Evolutionary conservation across 2,329 filamentous ascomycete genomes (phyloP).

Genomic region (Metarhizium album): DNA sequence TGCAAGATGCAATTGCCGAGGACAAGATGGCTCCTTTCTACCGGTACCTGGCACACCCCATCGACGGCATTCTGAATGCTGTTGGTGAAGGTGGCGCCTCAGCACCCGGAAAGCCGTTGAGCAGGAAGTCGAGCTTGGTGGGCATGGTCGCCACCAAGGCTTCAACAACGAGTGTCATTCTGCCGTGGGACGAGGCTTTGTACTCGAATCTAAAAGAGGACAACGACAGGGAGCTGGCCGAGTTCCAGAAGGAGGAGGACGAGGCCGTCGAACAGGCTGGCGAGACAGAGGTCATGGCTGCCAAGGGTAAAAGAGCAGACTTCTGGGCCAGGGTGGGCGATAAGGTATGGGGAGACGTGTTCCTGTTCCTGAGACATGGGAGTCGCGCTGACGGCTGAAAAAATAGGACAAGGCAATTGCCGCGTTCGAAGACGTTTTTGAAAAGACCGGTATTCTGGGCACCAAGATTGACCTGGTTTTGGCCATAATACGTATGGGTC

Average conservation of each 20-base stretch:
- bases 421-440: conserved; percentile 84
- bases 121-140: conserved; percentile 58
- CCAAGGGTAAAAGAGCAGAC: conserved; percentile 87
- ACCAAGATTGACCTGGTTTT: conserved; percentile 96
- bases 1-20: conserved; percentile 74
- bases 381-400: neutral
- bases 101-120: conserved; percentile 44
- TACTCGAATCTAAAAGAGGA: conserved; percentile 69
- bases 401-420: conserved; percentile 82
- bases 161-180: conserved; percentile 50
- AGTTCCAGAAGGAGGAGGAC: conserved; percentile 76
- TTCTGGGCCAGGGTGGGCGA: conserved; percentile 94
- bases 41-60: conserved; percentile 70
- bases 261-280: conserved; percentile 93
- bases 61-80: conserved; percentile 71
- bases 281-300: conserved; percentile 88
- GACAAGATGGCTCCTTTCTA: conserved; percentile 85
- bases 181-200: conserved; percentile 85
- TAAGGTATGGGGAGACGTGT: conserved; percentile 50
- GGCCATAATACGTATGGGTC: conserved; percentile 86
- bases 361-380: neutral
- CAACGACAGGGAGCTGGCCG: conserved; percentile 68
- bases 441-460: conserved; percentile 94
- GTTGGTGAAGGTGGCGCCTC: conserved; percentile 51
- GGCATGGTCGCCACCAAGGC: conserved; percentile 68